Base-by-base conservation (phyloP, 1,284 basidiomycete genomes). In the Rhodotorula mucilaginosa region DNA sequence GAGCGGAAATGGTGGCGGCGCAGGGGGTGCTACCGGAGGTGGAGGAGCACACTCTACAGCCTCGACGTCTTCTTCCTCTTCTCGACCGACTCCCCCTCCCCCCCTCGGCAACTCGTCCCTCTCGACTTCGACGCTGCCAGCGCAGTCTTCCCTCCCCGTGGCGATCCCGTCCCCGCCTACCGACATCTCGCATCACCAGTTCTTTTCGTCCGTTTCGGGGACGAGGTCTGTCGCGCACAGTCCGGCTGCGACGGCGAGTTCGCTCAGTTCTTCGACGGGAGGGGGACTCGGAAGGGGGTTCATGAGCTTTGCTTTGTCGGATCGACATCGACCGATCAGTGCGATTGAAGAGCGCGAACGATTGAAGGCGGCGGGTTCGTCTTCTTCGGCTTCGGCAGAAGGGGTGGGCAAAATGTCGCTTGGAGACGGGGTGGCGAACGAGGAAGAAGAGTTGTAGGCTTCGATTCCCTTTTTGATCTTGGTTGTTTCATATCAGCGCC, bases 141-240 rank as follows among this genome's bases (percentile, higher is more conserved):
- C 67, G 2, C 61, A 60, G 15, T 59, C 61, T 10, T 61, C 67
- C 3, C 62, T 61, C 18, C 74, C 74, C 3, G 66, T 74, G 13
- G 18, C 73, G 3, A 74, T 74, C 44, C 74, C 74, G 2, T 75
- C 74, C 0, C 71, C 74, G 1, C 68, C 65, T 49, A 12, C 31
- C 46, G 16, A 34, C 1, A 18, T 23, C 18, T 21, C 66, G 6
- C 66, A 67, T 13, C 56, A 67, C 18, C 56, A 62, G 18, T 67
- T 62, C 47, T 67, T 62, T 47, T 39, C 61, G 21, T 39, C 66
- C 56, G 19, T 62, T 5, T 71, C 70, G 52, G 57, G 58, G 8
- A 52, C 54, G 16, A 58, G 65, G 8, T 71, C 70, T 8, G 39
- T 31, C 13, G 61, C 57, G 2, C 59, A 54, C 1, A 65, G 64